Percentiles rank a stretch among this genome's conserved stretches.
phyloP scores from a whole-genome alignment of 192 early-diverging fungal genomes.

The Mortierella hygrophila region DNA sequence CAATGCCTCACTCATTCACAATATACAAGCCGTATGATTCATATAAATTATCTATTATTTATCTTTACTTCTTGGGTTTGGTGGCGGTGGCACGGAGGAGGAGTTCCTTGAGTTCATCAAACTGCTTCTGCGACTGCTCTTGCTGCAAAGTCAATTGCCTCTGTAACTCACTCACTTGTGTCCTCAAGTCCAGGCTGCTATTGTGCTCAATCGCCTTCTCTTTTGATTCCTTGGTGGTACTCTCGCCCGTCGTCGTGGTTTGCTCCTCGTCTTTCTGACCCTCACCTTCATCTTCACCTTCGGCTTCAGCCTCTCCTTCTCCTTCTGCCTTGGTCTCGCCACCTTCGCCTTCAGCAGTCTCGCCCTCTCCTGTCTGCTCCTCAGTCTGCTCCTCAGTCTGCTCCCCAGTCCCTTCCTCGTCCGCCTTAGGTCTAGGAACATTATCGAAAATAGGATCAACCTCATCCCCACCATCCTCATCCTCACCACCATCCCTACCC shows the following conservation, averaged over 20 bases:
- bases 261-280: neutral
- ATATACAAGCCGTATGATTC: too few species aligned
- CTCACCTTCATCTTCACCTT: neutral
- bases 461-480: neutral
- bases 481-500: neutral
- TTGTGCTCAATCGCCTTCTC: neutral
- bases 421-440: neutral
- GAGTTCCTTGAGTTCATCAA: slow-evolving; percentile 27
- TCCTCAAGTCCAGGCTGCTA: slow-evolving; percentile 4
- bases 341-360: neutral
- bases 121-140: slow-evolving; percentile 17
- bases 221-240: neutral
- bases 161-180: slow-evolving; percentile 5
- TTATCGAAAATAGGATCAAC: slow-evolving; percentile 1
- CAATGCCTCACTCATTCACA: too few species aligned
- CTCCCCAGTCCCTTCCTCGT: neutral
- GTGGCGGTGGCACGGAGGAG: neutral
- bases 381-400: neutral
- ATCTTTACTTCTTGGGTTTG: neutral
- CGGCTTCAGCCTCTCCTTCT: neutral
- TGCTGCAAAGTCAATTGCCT: slow-evolving; percentile 9
- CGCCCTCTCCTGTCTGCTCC: neutral
- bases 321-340: neutral
- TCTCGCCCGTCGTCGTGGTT: neutral
- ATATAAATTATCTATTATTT: neutral